A percentile compares a stretch with the other conserved stretches of the same genome.
These are phyloP conservation scores for Nidularia pulvinata DNA, from an alignment of 768 basidiomycete species.

Conservation along the genomic window DNA sequence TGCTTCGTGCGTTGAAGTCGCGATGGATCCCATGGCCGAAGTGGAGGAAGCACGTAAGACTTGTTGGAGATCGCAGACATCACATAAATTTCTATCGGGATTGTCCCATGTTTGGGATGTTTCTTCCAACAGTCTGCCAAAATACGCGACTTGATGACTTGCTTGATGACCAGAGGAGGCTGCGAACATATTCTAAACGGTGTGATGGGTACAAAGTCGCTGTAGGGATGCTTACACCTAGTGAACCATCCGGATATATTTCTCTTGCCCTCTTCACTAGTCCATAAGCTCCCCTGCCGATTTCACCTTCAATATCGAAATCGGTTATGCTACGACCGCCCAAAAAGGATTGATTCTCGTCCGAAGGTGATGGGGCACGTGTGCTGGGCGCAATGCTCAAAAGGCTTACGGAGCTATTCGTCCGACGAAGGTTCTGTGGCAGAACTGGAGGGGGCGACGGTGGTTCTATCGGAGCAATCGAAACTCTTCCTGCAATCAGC, in stretches of 20 bases:
- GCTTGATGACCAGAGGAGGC: conserved; percentile 95
- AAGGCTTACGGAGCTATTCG: conserved; percentile 61
- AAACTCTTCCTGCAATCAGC: conserved; percentile 79
- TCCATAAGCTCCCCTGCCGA: conserved; percentile 95
- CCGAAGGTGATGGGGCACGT: conserved; percentile 59
- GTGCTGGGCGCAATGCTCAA: conserved; percentile 62
- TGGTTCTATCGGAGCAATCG: conserved; percentile 75
- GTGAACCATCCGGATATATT: conserved; percentile 66
- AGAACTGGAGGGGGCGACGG: conserved; percentile 62
- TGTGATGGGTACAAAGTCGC: conserved; percentile 10
- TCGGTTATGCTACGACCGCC: conserved; percentile 81
- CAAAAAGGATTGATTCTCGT: conserved; percentile 41
- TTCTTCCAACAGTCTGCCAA: conserved; percentile 99
- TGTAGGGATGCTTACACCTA: conserved; percentile 67
- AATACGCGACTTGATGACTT: conserved; percentile 98
- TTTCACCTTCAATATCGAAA: conserved; percentile 84
- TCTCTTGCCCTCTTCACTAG: conserved; percentile 90
- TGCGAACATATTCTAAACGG: conserved; percentile 25
- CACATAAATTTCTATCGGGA: conserved; percentile 97
- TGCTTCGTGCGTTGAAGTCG: conserved; percentile 28
- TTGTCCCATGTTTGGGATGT: conserved; percentile 92
- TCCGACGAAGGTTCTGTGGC: conserved; percentile 64
- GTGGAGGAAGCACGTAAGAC: conserved; percentile 74
- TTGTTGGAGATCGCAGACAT: conserved; percentile 89
- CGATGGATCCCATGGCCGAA: conserved; percentile 83